These are phyloP conservation scores for Pythium phragmitis DNA, from an alignment of 352 stramenopile species.

Conservation along the genomic window DNA sequence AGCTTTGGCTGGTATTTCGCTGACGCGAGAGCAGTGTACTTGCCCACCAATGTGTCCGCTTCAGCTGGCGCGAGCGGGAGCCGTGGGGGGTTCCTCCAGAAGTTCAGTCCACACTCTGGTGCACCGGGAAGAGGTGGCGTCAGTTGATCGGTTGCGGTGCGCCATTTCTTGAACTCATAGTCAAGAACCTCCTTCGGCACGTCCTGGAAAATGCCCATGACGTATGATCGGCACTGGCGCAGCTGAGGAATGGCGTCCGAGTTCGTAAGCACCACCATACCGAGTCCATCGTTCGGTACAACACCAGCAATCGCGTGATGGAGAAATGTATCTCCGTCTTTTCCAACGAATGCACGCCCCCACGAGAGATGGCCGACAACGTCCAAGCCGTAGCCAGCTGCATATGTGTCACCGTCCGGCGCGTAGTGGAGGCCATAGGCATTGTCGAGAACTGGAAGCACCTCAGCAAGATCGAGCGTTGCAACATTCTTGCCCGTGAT, in stretches of 20 bases:
- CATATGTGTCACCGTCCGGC: constrained; percentile 41
- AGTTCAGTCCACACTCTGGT: constrained; percentile 37
- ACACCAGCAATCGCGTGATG: constrained; percentile 51
- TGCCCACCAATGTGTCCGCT: constrained; percentile 33
- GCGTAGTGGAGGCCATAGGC: constrained; percentile 31
- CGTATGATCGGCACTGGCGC: constrained; percentile 51
- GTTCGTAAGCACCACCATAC: constrained; percentile 55
- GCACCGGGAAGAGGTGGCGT: constrained; percentile 29
- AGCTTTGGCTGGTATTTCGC: constrained; percentile 37
- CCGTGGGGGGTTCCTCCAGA: constrained; percentile 42
- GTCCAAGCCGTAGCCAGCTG: constrained; percentile 65
- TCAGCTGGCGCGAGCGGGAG: constrained; percentile 26
- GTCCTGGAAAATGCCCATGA: constrained; percentile 64
- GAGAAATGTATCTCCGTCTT: constrained; percentile 46
- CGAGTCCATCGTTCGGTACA: constrained; percentile 35
- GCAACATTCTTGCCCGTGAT: constrained; percentile 48
- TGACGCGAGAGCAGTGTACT: constrained; percentile 38
- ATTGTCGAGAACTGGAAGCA: neutral
- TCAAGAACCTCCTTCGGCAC: constrained; percentile 52
- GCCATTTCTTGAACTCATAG: constrained; percentile 34
- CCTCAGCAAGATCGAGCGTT: neutral
- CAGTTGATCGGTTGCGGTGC: constrained; percentile 28
- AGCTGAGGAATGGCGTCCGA: constrained; percentile 28
- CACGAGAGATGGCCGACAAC: constrained; percentile 44
- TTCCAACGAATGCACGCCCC: constrained; percentile 59